Percentiles rank a stretch among this genome's conserved stretches.
Conservation (phyloP, 179 eudicot genomes). For the Beta lomatogona region DNA sequence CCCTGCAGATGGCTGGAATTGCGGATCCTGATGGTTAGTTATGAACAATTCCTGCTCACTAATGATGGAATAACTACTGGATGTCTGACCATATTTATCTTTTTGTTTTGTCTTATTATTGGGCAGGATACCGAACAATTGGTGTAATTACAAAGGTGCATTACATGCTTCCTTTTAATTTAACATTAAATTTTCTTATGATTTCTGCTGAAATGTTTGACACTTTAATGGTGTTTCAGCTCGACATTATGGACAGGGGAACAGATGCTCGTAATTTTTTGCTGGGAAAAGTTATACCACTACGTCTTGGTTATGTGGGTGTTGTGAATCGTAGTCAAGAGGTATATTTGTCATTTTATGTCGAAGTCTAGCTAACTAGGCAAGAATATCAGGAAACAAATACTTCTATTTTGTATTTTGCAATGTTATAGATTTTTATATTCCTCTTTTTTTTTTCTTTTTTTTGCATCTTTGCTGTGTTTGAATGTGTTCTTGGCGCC, state of each 20-base stretch:
- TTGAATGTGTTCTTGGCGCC: neutral
- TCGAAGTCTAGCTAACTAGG: neutral
- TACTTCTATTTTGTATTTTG: neutral
- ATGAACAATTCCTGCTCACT: neutral
- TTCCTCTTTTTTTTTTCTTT: neutral
- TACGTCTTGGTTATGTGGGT: conserved; percentile 94
- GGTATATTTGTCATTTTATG: conserved; percentile 42
- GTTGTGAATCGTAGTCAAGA: conserved; percentile 98
- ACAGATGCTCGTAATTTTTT: conserved; percentile 97
- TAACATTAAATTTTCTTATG: neutral
- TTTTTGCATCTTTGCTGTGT: too few species aligned
- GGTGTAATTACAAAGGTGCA: conserved; percentile 97
- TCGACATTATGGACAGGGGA: conserved; percentile 99
- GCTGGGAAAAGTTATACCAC: conserved; percentile 96
- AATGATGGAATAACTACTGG: too few species aligned
- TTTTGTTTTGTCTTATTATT: neutral
- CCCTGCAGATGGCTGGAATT: conserved; percentile 92
- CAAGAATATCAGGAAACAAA: neutral
- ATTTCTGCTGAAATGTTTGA: neutral
- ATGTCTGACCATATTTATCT: neutral
- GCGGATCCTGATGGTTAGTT: conserved; percentile 92
- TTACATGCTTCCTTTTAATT: neutral
- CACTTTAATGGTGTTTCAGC: conserved; percentile 43
- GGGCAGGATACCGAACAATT: conserved; percentile 86
- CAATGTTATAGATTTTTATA: neutral